Base-by-base conservation (phyloP, 2,329 filamentous ascomycete genomes). In the Diaporthe longicolla region DNA sequence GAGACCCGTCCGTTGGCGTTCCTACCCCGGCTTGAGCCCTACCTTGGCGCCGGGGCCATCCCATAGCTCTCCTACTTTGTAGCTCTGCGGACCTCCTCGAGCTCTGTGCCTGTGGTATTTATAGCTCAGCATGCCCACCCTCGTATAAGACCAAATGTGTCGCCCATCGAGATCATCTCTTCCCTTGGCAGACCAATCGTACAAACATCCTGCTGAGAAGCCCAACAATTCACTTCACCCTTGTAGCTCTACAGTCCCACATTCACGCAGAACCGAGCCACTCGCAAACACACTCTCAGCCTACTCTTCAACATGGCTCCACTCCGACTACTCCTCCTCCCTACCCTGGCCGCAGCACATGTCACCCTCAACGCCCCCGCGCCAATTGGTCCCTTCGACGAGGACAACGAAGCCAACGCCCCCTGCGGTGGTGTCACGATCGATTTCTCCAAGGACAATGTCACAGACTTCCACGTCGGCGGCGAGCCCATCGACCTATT, bases 351-450 rank as follows among this genome's bases (percentile, higher is more conserved):
- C 75, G 81, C 82, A 63, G 88, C 88, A 68, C 90, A 92, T 81
- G 91, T 91, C 84, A 81, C 83, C 43, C 82, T 92, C 79, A 80
- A 84, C 74, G 85, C 80, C 83, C 90, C 82, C 63, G 75, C 76
- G 1, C 82, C 86, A 45, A 84, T 90, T 73, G 88, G 87, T 55
- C 81, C 82, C 77, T 85, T 87, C 75, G 81, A 87, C 74, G 87
- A 88, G 61, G 83, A 87, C 48, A 80, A 84, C 40, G 83, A 89
- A 74, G 80, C 73, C 77, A 81, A 80, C 7, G 83, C 79, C 0
- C 90, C 90, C 35, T 92, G 90, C 80, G 90, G 90, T 75, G 87
- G 89, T 76, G 86, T 86, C 79, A 82, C 83, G 0, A 83, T 87
- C 43, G 82, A 87, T 76, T 85, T 89, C 70, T 61, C 77, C 71